Percentiles rank a stretch among this genome's conserved stretches.
Evolutionary conservation across 768 basidiomycete genomes (phyloP).

Genomic region (Paxillus rubicundulus): DNA sequence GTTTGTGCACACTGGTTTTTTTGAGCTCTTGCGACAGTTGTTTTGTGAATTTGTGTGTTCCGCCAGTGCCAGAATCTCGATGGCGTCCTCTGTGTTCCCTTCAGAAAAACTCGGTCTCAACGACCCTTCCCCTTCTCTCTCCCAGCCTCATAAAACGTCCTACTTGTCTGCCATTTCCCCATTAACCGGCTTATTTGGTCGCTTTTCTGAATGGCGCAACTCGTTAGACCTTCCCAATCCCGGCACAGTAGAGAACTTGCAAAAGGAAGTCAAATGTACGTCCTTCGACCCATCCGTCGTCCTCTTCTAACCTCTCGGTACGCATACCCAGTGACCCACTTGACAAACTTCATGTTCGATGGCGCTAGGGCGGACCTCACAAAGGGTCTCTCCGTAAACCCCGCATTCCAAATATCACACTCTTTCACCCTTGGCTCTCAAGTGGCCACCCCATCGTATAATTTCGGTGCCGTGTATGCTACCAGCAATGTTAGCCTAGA

Average conservation of each 20-base stretch:
- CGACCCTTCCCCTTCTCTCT: slow-evolving; percentile 35
- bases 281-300: slow-evolving; percentile 4
- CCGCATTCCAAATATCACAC: slow-evolving; percentile 98
- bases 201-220: slow-evolving; percentile 79
- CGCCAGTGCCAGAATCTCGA: slow-evolving; percentile 17
- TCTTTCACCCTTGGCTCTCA: slow-evolving; percentile 90
- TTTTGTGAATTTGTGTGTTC: slow-evolving; percentile 28
- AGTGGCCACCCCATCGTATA: slow-evolving; percentile 82
- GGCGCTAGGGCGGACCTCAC: slow-evolving; percentile 95
- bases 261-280: slow-evolving; percentile 89
- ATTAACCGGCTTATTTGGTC: slow-evolving; percentile 62
- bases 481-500: slow-evolving; percentile 61
- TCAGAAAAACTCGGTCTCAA: slow-evolving; percentile 42
- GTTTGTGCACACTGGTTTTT: slow-evolving; percentile 33
- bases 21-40: slow-evolving; percentile 25
- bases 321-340: slow-evolving; percentile 66
- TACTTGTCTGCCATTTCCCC: slow-evolving; percentile 43
- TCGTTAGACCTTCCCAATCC: slow-evolving; percentile 83
- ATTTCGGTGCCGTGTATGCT: slow-evolving; percentile 91
- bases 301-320: background rate
- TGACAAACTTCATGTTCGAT: slow-evolving; percentile 95
- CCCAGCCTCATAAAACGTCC: slow-evolving; percentile 38
- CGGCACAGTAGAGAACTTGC: slow-evolving; percentile 89
- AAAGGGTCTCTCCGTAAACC: slow-evolving; percentile 88
- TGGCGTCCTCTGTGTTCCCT: slow-evolving; percentile 43